Evolutionary conservation across 164 flowering plant genomes (phyloP).

Genomic region (Houttuynia cordata): DNA sequence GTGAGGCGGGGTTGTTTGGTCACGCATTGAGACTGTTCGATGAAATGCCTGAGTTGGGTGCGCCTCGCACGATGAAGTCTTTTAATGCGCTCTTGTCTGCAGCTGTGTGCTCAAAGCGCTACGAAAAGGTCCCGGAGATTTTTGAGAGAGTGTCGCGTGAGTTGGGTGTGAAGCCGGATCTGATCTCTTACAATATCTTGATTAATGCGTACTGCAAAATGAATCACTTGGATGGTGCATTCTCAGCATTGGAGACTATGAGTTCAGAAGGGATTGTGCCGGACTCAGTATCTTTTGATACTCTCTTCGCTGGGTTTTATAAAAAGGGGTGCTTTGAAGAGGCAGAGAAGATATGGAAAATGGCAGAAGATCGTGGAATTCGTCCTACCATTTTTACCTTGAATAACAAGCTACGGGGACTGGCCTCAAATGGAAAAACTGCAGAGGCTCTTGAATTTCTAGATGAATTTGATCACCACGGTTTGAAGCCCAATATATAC

Average conservation of each 20-base stretch:
- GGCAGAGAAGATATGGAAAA: neutral
- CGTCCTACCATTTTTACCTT: neutral
- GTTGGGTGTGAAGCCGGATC: neutral
- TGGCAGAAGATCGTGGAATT: neutral
- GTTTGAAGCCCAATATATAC: neutral
- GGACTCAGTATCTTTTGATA: neutral
- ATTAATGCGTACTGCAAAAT: neutral
- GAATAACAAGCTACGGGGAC: neutral
- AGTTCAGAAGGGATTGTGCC: neutral
- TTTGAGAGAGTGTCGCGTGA: neutral
- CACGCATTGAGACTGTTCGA: neutral
- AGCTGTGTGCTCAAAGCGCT: neutral
- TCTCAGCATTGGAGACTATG: neutral
- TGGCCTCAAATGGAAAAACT: neutral
- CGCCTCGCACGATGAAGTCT: neutral
- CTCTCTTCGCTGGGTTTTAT: neutral
- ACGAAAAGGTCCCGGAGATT: neutral
- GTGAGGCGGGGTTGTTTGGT: neutral
- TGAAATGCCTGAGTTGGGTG: neutral
- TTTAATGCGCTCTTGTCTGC: neutral
- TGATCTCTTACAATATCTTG: neutral
- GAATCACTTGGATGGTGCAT: neutral
- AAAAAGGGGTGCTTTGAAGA: neutral
- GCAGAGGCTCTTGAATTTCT: neutral
- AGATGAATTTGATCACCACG: neutral